phyloP scores from a whole-genome alignment of 768 basidiomycete species.

The Dentipellis sp. region DNA sequence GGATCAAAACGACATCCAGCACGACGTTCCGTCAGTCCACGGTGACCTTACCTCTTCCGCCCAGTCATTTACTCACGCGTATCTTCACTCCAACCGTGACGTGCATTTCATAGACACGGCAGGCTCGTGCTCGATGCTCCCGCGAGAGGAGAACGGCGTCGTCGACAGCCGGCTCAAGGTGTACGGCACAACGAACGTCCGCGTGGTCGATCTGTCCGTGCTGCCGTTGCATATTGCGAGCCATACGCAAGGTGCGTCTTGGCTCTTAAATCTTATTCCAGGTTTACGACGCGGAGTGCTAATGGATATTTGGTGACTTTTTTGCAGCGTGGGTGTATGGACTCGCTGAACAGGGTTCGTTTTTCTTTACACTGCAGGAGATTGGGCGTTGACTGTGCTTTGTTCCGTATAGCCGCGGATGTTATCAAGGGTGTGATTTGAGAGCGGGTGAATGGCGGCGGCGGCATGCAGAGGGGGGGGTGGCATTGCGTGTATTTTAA shows the following conservation, averaged over 20 bases:
- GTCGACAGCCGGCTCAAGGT: constrained; percentile 28
- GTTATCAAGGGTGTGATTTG: constrained; percentile 19
- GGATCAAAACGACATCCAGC: not conserved
- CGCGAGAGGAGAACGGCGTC: constrained; percentile 27
- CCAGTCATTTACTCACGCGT: too few relatives aligned
- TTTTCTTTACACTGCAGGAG: not conserved
- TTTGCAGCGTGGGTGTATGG: constrained; percentile 17
- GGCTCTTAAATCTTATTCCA: too few relatives aligned
- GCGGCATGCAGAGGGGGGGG: too few relatives aligned
- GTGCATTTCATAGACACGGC: constrained; percentile 21
- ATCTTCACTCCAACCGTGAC: too few relatives aligned
- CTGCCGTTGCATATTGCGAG: constrained; percentile 31
- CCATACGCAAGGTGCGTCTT: constrained; percentile 22
- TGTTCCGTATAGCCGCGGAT: constrained; percentile 15
- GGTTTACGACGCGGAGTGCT: too few relatives aligned
- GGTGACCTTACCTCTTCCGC: too few relatives aligned
- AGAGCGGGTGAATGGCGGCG: too few relatives aligned
- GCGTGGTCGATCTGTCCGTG: constrained; percentile 37
- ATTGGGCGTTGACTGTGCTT: not conserved
- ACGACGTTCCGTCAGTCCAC: constrained; percentile 2
- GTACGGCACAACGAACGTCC: constrained; percentile 34
- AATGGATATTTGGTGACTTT: too few relatives aligned
- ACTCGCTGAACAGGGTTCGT: constrained; percentile 21
- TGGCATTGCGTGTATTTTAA: too few relatives aligned
- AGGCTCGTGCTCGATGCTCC: constrained; percentile 32